These are phyloP conservation scores for Torulaspora globosa DNA, from an alignment of 1,139 yeast species.

Conservation along the genomic window DNA sequence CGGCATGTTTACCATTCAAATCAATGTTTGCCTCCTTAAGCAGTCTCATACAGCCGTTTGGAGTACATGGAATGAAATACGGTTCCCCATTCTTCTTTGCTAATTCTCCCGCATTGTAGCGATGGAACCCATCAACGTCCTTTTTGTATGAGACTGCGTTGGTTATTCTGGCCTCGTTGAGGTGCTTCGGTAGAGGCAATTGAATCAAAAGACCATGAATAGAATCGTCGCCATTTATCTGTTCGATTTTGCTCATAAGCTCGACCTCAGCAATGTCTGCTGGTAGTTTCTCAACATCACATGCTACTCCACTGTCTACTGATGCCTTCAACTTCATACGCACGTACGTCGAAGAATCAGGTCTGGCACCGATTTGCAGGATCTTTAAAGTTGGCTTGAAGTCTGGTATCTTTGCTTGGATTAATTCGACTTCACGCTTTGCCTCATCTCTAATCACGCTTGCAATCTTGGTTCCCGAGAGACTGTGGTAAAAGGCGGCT, in stretches of 20 bases:
- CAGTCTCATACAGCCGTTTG: slow-evolving; percentile 68
- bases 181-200: slow-evolving; percentile 66
- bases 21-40: slow-evolving; percentile 58
- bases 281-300: slow-evolving; percentile 55
- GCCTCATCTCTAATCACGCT: slow-evolving; percentile 38
- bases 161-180: slow-evolving; percentile 64
- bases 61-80: slow-evolving; percentile 72
- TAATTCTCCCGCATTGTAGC: slow-evolving; percentile 70
- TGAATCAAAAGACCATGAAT: slow-evolving; percentile 72
- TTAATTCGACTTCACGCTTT: slow-evolving; percentile 46
- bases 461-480: slow-evolving; percentile 41
- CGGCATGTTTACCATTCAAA: slow-evolving; percentile 66
- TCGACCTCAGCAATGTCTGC: slow-evolving; percentile 54
- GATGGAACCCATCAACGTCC: slow-evolving; percentile 78
- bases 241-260: slow-evolving; percentile 51
- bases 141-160: slow-evolving; percentile 63
- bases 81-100: slow-evolving; percentile 72
- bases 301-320: slow-evolving; percentile 58
- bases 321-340: slow-evolving; percentile 73
- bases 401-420: slow-evolving; percentile 47
- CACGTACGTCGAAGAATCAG: slow-evolving; percentile 75
- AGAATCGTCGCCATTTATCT: slow-evolving; percentile 56
- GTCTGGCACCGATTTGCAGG: slow-evolving; percentile 70
- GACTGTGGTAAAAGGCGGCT: slow-evolving; percentile 33
- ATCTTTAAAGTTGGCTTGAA: slow-evolving; percentile 65